Evolutionary conservation across 257 asterid species (phyloP).

Genomic region (Buddleja alternifolia): DNA sequence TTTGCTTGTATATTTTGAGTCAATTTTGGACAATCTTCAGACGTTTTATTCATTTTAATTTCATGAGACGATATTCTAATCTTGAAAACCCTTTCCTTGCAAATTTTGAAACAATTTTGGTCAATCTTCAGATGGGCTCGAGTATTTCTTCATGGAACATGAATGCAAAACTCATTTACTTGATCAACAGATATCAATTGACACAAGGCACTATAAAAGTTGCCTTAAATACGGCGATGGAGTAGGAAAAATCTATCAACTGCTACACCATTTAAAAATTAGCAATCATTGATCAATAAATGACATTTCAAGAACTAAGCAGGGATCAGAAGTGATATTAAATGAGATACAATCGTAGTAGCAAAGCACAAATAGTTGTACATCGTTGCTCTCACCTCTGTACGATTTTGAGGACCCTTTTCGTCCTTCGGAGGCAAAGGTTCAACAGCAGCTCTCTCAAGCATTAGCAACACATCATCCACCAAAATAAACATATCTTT

Average conservation of each 20-base stretch:
- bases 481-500: constrained; percentile 73
- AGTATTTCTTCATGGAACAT: neutral
- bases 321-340: too few relatives aligned
- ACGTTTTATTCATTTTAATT: neutral
- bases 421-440: constrained; percentile 96
- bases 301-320: too few relatives aligned
- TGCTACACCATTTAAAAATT: too few relatives aligned
- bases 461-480: constrained; percentile 82
- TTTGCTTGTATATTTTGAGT: neutral
- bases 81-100: too few relatives aligned
- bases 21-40: neutral
- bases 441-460: constrained; percentile 88
- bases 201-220: too few relatives aligned
- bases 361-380: neutral
- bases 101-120: neutral
- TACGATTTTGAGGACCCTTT: constrained; percentile 95
- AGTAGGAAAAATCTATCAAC: neutral
- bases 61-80: too few relatives aligned
- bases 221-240: too few relatives aligned
- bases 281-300: too few relatives aligned
- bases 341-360: too few relatives aligned
- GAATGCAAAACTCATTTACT: neutral
- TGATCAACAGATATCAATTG: neutral
- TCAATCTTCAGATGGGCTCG: neutral
- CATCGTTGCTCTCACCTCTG: constrained; percentile 57